Base-by-base conservation (phyloP, 83 land plant species). In the Picea engelmannii region DNA sequence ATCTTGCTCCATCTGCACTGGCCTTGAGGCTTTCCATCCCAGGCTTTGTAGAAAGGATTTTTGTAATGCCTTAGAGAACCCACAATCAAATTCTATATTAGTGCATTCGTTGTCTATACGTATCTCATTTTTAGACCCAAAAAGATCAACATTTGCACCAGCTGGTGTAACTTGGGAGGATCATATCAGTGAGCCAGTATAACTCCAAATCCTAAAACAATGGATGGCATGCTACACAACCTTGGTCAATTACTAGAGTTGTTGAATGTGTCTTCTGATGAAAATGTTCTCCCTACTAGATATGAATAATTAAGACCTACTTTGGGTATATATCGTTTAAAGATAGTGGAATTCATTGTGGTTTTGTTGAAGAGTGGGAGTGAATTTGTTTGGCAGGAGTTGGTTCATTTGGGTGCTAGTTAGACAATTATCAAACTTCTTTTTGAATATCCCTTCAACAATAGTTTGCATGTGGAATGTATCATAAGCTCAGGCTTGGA, bases 361-460 rank as follows among this genome's bases (percentile, higher is more conserved):
- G 92, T 91, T 10, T 83, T 97, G 69, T 58, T 97, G 76, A 84
- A 80, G 81, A 86, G 92, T 81, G 91, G 90, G 63, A 92, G 85
- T 85, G 99, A 91, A 80, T 83, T 75, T 77, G 92, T 91, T 62
- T 89, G 93, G 79, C 80, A 93, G 61, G 98, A 92, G 78, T 85
- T 97, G 80, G 86, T 95, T 65, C 76, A 78, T 47, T 84, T 92
- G n/a, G 97, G 95, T 71, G 94, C 98, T 17, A 90, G 95, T 61
- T 78, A 82, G 79, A 83, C 85, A 66, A 80, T 92, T 31, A 67
- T 97, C 62, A 90, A 92, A 80, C 90, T 95, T 21, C 93, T 97
- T 86, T 95, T 93, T 75, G 93, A 98, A 90, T 98, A 98, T 66
- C 96, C 97, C 17, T 98, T 88, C 84, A 98, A 96, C 83, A 98